A percentile compares a stretch with the other conserved stretches of the same genome.
Evolutionary conservation across 108 stramenopile species (phyloP).

Genomic region (Tribonema minus): DNA sequence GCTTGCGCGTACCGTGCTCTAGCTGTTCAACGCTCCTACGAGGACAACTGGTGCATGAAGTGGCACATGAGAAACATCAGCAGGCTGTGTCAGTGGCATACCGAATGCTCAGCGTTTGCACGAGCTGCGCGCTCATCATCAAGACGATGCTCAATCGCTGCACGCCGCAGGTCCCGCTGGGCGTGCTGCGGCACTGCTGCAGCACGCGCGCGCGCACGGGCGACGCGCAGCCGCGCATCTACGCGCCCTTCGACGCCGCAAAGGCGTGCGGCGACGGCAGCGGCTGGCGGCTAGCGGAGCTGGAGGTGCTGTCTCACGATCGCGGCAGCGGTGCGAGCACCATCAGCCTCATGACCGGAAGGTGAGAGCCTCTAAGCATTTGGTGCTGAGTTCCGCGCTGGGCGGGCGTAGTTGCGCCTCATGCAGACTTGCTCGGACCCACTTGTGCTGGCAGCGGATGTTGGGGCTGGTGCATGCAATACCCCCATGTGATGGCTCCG

Average conservation of each 20-base stretch:
- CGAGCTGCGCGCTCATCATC: too few species aligned
- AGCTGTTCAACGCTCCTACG: too few species aligned
- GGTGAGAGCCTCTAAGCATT: too few species aligned
- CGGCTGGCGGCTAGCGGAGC: not conserved
- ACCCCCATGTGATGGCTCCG: not conserved
- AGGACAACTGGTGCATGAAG: too few species aligned
- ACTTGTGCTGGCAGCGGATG: not conserved
- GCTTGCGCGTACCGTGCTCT: too few species aligned
- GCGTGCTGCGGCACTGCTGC: constrained; percentile 32
- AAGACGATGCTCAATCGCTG: too few species aligned
- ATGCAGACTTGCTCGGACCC: too few species aligned
- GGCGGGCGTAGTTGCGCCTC: too few species aligned
- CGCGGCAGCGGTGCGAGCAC: not conserved
- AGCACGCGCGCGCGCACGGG: constrained; percentile 21
- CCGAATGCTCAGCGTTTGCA: too few species aligned
- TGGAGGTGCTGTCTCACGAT: not conserved
- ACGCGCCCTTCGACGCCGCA: constrained; percentile 23
- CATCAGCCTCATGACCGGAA: not conserved
- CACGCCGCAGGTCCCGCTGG: constrained; percentile 4
- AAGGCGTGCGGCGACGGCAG: not conserved
- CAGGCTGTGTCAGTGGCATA: too few species aligned
- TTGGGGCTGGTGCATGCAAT: not conserved
- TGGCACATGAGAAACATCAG: too few species aligned
- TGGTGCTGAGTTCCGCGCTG: too few species aligned
- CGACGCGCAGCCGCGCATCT: constrained; percentile 11